Evolutionary conservation across 805 yeast genomes (phyloP), one percentile per base, ranked within the genome.

Genomic region (Candida maesae): DNA sequence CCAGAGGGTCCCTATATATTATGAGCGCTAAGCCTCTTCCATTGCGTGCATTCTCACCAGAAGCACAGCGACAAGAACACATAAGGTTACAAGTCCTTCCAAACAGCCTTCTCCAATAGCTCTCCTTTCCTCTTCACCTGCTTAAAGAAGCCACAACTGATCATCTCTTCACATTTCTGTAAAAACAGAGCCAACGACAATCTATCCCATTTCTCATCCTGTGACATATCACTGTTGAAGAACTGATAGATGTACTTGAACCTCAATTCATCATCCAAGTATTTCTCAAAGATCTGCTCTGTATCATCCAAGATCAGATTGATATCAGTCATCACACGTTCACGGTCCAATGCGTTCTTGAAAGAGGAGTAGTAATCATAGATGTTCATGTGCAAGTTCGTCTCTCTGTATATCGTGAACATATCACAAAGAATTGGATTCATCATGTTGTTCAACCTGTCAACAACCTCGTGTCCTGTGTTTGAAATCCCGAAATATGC

Each of bases 361-460:
- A 84, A 84, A 0, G 85, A 81, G 18, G 65, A 58, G 53, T 70
- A 84, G 50, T 79, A 79, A 50, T 84, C 95, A 61, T 69, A 80
- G 39, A 82, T 70, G 54, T 84, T 84, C 46, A 84, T 71, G 23
- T 71, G 64, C 3, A 79, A 68, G 18, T 85, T 84, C 0, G 96
- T 90, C 51, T 89, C 96, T 44, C 93, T 75, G 58, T 81, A 83
- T 13, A 86, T 67, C 35, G 76, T 73, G 62, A 77, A 89, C 39
- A 89, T 58, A 36, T 73, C 76, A 23, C 76, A 65, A 6, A 79
- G 53, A 3, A 77, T 64, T 1, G 89, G 89, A 16, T 72, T 76
- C 34, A 74, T 50, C 1, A 59, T 33, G 33, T 61, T 55, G 47
- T 64, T 64, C 18, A 74, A 46, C 28, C 56, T 49, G 17, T 45